Evolutionary conservation across 495 filamentous ascomycete species (phyloP).

Genomic region (Halenospora varia): DNA sequence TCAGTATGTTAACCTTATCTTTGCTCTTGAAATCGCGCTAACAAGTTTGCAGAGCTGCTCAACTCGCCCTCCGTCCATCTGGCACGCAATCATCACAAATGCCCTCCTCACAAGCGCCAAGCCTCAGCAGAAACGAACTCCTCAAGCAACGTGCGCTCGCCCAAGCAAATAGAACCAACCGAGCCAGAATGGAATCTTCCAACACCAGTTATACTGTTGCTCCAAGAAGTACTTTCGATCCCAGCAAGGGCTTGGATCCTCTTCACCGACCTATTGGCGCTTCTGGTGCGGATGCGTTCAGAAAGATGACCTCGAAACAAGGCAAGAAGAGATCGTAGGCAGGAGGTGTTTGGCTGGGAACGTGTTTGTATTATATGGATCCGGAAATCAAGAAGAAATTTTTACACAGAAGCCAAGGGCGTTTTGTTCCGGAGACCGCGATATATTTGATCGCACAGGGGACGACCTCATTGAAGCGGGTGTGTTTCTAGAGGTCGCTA

Average conservation of each 20-base stretch:
- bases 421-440: too few relatives aligned
- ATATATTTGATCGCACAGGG: too few relatives aligned
- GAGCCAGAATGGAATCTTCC: conserved; percentile 65
- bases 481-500: too few relatives aligned
- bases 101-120: conserved; percentile 47
- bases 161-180: conserved; percentile 62
- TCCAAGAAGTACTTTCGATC: conserved; percentile 56
- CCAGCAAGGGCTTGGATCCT: conserved; percentile 27
- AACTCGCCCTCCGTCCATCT: conserved; percentile 20
- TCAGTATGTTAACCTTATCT: conserved; percentile 35
- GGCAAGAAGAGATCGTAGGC: conserved; percentile 42
- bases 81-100: conserved; percentile 25
- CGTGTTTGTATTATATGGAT: not conserved
- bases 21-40: conserved; percentile 24
- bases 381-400: too few relatives aligned
- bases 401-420: too few relatives aligned
- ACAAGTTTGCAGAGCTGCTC: conserved; percentile 22
- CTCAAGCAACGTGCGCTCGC: conserved; percentile 69
- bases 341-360: not conserved
- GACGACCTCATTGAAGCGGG: too few relatives aligned
- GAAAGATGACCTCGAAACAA: conserved; percentile 73
- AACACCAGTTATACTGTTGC: conserved; percentile 79
- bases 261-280: conserved; percentile 61
- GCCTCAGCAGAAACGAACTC: conserved; percentile 41
- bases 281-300: conserved; percentile 74